A percentile compares a stretch with the other conserved stretches of the same genome.
Evolutionary conservation across 2,329 filamentous ascomycete genomes (phyloP).

Genomic region (Aspergillus melleus): DNA sequence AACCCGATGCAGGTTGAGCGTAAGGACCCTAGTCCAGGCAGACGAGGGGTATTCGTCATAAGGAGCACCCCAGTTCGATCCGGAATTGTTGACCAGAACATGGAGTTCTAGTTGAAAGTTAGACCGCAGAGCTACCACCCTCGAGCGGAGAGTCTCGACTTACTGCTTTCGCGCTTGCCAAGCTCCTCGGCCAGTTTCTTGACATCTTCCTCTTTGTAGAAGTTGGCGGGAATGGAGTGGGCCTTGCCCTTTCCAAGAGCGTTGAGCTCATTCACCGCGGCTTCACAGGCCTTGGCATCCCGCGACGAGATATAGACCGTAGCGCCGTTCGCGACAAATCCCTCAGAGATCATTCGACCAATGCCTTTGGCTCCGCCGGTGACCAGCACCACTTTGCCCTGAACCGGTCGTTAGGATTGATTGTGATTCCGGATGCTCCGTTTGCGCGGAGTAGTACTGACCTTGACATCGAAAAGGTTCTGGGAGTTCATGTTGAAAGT

Average conservation of each 20-base stretch:
- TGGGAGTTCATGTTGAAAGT: slow-evolving; percentile 54
- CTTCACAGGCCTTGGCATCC: slow-evolving; percentile 52
- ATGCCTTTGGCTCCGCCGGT: slow-evolving; percentile 54
- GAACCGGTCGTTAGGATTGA: slow-evolving; percentile 37
- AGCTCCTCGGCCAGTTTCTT: slow-evolving; percentile 51
- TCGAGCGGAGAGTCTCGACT: slow-evolving; percentile 40
- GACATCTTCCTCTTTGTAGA: slow-evolving; percentile 54
- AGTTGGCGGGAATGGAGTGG: slow-evolving; percentile 51
- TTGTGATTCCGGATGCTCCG: not conserved
- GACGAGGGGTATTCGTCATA: slow-evolving; percentile 60
- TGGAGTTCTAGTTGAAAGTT: slow-evolving; percentile 38
- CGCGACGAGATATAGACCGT: slow-evolving; percentile 56
- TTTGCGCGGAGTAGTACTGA: slow-evolving; percentile 28
- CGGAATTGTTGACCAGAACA: slow-evolving; percentile 55
- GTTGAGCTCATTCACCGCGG: slow-evolving; percentile 50
- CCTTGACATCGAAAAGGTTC: slow-evolving; percentile 61
- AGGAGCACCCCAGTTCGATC: slow-evolving; percentile 56
- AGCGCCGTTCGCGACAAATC: slow-evolving; percentile 54
- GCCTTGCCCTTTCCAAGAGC: slow-evolving; percentile 53
- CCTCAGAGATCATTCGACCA: slow-evolving; percentile 57
- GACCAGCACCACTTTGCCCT: slow-evolving; percentile 51
- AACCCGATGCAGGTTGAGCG: slow-evolving; percentile 55
- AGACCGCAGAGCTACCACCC: not conserved
- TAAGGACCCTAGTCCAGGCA: slow-evolving; percentile 59
- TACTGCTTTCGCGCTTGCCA: slow-evolving; percentile 54